Conservation (phyloP, 2,329 filamentous ascomycete species). For the Nemania abortiva region DNA sequence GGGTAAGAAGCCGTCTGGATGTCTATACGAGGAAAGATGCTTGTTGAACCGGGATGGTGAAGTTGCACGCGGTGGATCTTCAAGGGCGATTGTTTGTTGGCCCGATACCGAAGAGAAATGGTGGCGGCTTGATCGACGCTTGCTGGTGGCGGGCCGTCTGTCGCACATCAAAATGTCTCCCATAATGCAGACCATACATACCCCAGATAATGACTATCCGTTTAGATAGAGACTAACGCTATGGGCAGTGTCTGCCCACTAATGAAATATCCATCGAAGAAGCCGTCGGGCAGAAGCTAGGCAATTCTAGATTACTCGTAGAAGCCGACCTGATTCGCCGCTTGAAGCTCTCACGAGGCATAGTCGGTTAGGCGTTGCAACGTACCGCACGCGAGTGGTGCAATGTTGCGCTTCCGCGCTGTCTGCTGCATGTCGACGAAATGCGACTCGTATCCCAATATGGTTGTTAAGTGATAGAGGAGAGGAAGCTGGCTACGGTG, state of each 20-base stretch:
- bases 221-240: constrained; percentile 1
- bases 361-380: not conserved
- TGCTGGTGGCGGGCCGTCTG: not conserved
- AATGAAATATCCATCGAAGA: constrained; percentile 19
- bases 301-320: not conserved
- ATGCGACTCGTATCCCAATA: constrained; percentile 16
- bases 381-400: constrained; percentile 3
- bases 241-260: not conserved
- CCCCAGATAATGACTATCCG: not conserved
- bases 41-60: constrained; percentile 18
- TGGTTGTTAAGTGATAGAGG: not conserved
- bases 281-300: not conserved
- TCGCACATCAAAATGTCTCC: constrained; percentile 4
- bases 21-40: constrained; percentile 32
- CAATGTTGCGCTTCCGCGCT: constrained; percentile 17
- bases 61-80: constrained; percentile 20
- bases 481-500: not conserved
- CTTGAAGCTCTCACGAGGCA: constrained; percentile 4
- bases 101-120: constrained; percentile 8
- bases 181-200: not conserved
- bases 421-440: constrained; percentile 17
- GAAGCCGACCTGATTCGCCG: not conserved
- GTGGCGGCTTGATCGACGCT: constrained; percentile 3
- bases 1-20: constrained; percentile 31
- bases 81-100: not conserved